phyloP scores from a whole-genome alignment of 352 stramenopile species.

The Halophytophthora batemanensis region DNA sequence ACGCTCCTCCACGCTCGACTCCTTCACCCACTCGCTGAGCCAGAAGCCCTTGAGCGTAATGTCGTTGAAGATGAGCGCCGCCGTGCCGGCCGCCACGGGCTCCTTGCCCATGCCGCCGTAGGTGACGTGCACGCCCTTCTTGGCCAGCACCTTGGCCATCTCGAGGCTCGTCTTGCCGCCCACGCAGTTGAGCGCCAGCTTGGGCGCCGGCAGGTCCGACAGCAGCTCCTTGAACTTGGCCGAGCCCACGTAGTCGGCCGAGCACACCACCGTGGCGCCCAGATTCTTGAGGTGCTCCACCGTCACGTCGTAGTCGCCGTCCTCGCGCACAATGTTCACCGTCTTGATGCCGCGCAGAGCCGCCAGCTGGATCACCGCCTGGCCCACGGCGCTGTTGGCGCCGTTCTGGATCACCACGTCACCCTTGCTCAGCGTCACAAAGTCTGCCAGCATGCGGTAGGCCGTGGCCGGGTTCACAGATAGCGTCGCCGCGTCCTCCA shows the following conservation, averaged over 20 bases:
- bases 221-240: conserved; percentile 86
- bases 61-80: conserved; percentile 82
- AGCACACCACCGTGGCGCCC: conserved; percentile 72
- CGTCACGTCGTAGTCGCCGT: conserved; percentile 74
- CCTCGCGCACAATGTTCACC: conserved; percentile 87
- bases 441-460: conserved; percentile 86
- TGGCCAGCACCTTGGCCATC: conserved; percentile 63
- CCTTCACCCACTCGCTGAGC: conserved; percentile 81
- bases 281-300: conserved; percentile 80
- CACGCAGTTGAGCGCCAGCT: conserved; percentile 83
- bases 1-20: conserved; percentile 59
- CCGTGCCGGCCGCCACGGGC: conserved; percentile 58
- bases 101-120: conserved; percentile 83
- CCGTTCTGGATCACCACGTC: conserved; percentile 91
- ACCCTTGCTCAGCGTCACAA: conserved; percentile 65
- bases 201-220: conserved; percentile 75
- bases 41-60: conserved; percentile 88
- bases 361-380: conserved; percentile 89
- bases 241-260: conserved; percentile 66
- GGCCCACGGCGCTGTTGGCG: conserved; percentile 83
- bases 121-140: conserved; percentile 77
- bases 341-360: conserved; percentile 85
- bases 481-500: conserved; percentile 82
- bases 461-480: conserved; percentile 83
- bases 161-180: conserved; percentile 68